Conservation (phyloP, 2,329 filamentous ascomycete genomes). For the Atkinsonella texensis region DNA sequence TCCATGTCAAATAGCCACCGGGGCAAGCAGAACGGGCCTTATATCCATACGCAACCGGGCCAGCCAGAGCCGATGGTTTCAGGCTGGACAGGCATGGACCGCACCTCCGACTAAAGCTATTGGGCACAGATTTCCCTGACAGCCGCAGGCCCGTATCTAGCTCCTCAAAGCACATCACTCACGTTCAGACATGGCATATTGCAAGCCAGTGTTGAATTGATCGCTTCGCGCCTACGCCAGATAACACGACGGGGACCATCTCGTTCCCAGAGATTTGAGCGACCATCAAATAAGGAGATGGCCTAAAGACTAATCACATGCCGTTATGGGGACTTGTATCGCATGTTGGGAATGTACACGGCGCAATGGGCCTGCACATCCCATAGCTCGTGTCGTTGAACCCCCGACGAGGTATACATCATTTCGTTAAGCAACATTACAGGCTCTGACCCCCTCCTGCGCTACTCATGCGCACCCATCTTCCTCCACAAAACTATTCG, state of each 20-base stretch:
- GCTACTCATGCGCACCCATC: neutral
- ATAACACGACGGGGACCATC: neutral
- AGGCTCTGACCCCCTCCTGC: neutral
- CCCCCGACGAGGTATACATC: neutral
- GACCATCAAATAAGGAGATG: neutral
- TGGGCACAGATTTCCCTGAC: too few relatives aligned
- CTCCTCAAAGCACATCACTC: too few relatives aligned
- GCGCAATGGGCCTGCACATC: neutral
- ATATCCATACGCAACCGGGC: too few relatives aligned
- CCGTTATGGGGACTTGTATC: neutral
- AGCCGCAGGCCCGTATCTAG: too few relatives aligned
- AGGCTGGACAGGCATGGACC: too few relatives aligned
- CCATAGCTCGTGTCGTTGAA: neutral
- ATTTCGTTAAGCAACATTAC: neutral
- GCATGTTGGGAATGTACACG: neutral
- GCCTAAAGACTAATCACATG: neutral
- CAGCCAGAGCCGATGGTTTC: too few relatives aligned
- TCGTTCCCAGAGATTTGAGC: neutral
- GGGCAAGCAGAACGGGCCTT: too few relatives aligned
- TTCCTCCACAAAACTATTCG: neutral
- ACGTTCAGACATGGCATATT: neutral
- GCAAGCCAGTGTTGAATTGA: neutral
- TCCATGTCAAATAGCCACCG: too few relatives aligned
- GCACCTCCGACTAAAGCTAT: too few relatives aligned
- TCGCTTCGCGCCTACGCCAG: neutral